Percentiles rank a stretch among this genome's conserved stretches.
These are phyloP conservation scores for Blumeria graminis DNA, from an alignment of 2,329 filamentous ascomycete genomes.

Conservation along the genomic window DNA sequence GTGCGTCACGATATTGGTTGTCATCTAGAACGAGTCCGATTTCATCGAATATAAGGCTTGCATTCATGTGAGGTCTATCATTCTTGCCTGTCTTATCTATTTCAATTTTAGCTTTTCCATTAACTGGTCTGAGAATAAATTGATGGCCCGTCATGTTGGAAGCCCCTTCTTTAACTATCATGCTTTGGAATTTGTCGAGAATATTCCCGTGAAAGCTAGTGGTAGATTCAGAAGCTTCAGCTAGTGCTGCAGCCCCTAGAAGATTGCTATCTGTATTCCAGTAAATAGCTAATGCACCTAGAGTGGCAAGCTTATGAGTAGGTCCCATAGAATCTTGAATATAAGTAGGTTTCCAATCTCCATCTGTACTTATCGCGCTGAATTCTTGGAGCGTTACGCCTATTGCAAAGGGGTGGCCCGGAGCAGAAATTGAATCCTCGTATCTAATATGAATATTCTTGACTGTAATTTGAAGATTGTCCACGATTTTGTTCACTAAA, in stretches of 20 bases:
- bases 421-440: slow-evolving; percentile 87
- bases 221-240: slow-evolving; percentile 28
- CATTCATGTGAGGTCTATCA: slow-evolving; percentile 67
- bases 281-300: slow-evolving; percentile 79
- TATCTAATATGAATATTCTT: slow-evolving; percentile 98
- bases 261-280: slow-evolving; percentile 91
- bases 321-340: slow-evolving; percentile 65
- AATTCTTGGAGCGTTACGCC: slow-evolving; percentile 87
- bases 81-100: slow-evolving; percentile 76
- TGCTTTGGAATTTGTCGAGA: slow-evolving; percentile 48
- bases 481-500: slow-evolving; percentile 84
- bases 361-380: slow-evolving; percentile 88
- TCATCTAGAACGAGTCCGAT: slow-evolving; percentile 96
- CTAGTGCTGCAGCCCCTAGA: slow-evolving; percentile 59
- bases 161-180: slow-evolving; percentile 52
- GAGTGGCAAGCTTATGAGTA: slow-evolving; percentile 80
- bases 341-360: slow-evolving; percentile 85
- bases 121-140: slow-evolving; percentile 90
- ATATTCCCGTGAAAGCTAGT: slow-evolving; percentile 52
- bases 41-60: slow-evolving; percentile 80
- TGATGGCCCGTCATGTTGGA: slow-evolving; percentile 38
- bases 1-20: slow-evolving; percentile 81
- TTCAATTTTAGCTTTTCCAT: slow-evolving; percentile 79
- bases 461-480: slow-evolving; percentile 91
- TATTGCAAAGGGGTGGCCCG: slow-evolving; percentile 81